Conservation (phyloP, 2,329 filamentous ascomycete genomes). For the Nemania bipapillata region DNA sequence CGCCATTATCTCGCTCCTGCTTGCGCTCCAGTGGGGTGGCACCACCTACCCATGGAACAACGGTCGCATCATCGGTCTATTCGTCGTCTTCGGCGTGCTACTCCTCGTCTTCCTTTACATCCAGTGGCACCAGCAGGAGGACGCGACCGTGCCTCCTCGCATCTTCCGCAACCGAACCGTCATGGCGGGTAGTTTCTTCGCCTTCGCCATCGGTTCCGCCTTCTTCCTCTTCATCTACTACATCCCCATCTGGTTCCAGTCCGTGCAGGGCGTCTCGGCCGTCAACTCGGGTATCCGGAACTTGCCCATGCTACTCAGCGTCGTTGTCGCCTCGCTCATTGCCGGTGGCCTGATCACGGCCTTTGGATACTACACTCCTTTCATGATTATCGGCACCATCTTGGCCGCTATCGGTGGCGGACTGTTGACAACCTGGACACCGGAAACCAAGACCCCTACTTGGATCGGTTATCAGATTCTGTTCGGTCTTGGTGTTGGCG, state of each 20-base stretch:
- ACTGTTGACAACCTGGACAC: slow-evolving; percentile 55
- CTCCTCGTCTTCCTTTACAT: slow-evolving; percentile 50
- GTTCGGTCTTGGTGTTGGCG: slow-evolving; percentile 55
- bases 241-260: slow-evolving; percentile 60
- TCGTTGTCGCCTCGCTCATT: slow-evolving; percentile 52
- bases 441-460: slow-evolving; percentile 45
- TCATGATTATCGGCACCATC: slow-evolving; percentile 55
- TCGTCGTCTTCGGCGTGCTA: slow-evolving; percentile 57
- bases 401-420: slow-evolving; percentile 52
- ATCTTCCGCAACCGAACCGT: slow-evolving; percentile 55
- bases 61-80: slow-evolving; percentile 57
- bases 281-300: slow-evolving; percentile 55
- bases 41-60: slow-evolving; percentile 52
- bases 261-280: slow-evolving; percentile 56
- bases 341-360: slow-evolving; percentile 53
- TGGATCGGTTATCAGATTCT: slow-evolving; percentile 60
- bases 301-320: slow-evolving; percentile 55
- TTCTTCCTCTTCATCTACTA: slow-evolving; percentile 53
- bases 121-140: slow-evolving; percentile 53
- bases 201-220: slow-evolving; percentile 52
- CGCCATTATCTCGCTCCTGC: slow-evolving; percentile 57
- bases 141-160: slow-evolving; percentile 56
- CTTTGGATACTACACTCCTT: slow-evolving; percentile 59
- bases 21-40: slow-evolving; percentile 61
- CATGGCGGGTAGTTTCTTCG: slow-evolving; percentile 45